phyloP scores from a whole-genome alignment of 2,329 filamentous ascomycete genomes.

The Calonectria henricotiae region DNA sequence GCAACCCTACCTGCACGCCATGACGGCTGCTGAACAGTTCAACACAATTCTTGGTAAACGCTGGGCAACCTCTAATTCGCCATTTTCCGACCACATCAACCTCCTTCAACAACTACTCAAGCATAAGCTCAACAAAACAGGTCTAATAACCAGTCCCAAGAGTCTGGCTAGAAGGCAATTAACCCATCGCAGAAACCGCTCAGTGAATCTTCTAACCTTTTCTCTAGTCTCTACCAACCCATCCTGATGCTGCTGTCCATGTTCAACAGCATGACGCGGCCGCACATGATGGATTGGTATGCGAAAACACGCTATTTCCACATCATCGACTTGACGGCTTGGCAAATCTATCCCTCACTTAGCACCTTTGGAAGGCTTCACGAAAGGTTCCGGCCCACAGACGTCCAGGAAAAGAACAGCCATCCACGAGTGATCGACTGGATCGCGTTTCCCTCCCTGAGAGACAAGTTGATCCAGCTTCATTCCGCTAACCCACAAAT shows the following conservation, averaged over 20 bases:
- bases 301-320: constrained; percentile 61
- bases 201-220: background rate
- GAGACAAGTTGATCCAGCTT: constrained; percentile 52
- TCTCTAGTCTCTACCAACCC: constrained; percentile 50
- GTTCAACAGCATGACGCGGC: constrained; percentile 58
- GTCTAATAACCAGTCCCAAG: constrained; percentile 38
- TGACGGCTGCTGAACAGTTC: constrained; percentile 46
- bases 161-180: constrained; percentile 41
- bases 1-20: constrained; percentile 50
- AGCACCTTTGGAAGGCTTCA: constrained; percentile 52
- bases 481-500: constrained; percentile 55
- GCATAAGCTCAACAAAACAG: constrained; percentile 46
- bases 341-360: constrained; percentile 54
- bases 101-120: constrained; percentile 51
- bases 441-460: constrained; percentile 54
- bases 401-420: constrained; percentile 45
- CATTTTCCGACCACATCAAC: constrained; percentile 55
- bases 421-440: constrained; percentile 54
- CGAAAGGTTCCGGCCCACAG: constrained; percentile 52
- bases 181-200: background rate
- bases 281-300: constrained; percentile 58
- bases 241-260: constrained; percentile 55
- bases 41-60: constrained; percentile 48
- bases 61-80: constrained; percentile 53
- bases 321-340: constrained; percentile 56